Percentiles rank a stretch among this genome's conserved stretches.
Evolutionary conservation across 2,329 filamentous ascomycete genomes (phyloP).

Genomic region (Cytospora mali): DNA sequence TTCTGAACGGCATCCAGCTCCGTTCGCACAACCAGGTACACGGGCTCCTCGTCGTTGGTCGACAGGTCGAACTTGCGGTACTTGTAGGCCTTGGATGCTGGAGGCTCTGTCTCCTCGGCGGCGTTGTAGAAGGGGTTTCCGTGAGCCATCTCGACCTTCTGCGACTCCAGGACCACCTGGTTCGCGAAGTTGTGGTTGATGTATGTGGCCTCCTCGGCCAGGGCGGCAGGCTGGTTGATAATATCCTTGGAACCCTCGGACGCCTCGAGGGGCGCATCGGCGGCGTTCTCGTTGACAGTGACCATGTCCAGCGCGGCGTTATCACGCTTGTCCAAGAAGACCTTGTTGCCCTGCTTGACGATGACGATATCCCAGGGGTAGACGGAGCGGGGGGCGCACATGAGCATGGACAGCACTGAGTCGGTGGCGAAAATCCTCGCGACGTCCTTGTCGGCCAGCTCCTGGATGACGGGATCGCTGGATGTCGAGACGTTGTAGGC

Average conservation of each 20-base stretch:
- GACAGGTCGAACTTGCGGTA: constrained; percentile 97
- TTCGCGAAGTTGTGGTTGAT: constrained; percentile 99
- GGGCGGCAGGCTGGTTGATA: constrained; percentile 89
- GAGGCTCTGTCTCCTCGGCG: constrained; percentile 87
- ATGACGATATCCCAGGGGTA: constrained; percentile 99
- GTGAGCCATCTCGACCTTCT: constrained; percentile 83
- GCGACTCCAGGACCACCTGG: constrained; percentile 86
- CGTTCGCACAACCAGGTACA: constrained; percentile 90
- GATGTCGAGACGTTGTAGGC: constrained; percentile 98
- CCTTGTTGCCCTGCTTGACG: constrained; percentile 88
- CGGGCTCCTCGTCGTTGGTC: constrained; percentile 89
- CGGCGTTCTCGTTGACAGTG: constrained; percentile 98
- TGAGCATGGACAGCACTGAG: constrained; percentile 97
- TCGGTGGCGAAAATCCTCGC: constrained; percentile 97
- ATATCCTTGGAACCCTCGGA: constrained; percentile 91
- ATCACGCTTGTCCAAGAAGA: constrained; percentile 98
- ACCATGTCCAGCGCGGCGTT: constrained; percentile 95
- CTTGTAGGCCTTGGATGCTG: constrained; percentile 96
- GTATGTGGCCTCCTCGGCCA: constrained; percentile 96
- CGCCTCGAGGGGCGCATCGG: constrained; percentile 88
- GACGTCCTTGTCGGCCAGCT: constrained; percentile 93
- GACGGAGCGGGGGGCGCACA: constrained; percentile 95
- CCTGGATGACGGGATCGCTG: constrained; percentile 94
- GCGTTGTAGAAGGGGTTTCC: constrained; percentile 98
- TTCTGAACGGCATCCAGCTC: constrained; percentile 95